These are phyloP conservation scores for Thozetella sp. DNA, from an alignment of 495 filamentous ascomycete genomes.

Conservation along the genomic window DNA sequence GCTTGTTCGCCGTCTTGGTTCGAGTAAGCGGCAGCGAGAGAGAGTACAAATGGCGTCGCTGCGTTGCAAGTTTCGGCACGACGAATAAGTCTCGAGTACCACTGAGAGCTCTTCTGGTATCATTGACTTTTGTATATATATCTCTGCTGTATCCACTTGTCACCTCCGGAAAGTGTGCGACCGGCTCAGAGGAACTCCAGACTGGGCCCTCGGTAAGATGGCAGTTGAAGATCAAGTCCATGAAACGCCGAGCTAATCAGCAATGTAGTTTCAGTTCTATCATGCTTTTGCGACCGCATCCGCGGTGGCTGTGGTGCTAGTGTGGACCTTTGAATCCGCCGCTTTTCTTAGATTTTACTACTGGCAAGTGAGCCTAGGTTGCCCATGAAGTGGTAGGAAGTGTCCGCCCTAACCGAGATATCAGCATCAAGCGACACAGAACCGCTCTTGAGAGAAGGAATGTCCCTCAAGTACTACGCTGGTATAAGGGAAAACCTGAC, in stretches of 20 bases:
- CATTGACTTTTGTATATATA: too few relatives aligned
- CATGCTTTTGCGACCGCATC: too few relatives aligned
- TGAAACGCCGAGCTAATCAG: constrained; percentile 27
- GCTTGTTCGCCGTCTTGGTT: constrained; percentile 38
- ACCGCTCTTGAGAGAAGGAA: constrained; percentile 20
- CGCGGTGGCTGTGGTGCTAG: constrained; percentile 32
- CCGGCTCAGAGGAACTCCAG: not conserved
- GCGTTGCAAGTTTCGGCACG: constrained; percentile 27
- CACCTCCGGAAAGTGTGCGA: constrained; percentile 26
- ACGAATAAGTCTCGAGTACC: constrained; percentile 42
- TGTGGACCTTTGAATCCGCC: constrained; percentile 42
- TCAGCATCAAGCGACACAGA: constrained; percentile 29
- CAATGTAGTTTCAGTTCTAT: constrained; percentile 30
- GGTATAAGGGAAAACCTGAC: constrained; percentile 21
- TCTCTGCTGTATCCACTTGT: constrained; percentile 28
- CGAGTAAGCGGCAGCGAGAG: constrained; percentile 24
- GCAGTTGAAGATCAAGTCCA: not conserved
- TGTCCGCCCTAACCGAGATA: constrained; percentile 7
- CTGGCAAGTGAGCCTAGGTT: constrained; percentile 21
- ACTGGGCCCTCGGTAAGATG: not conserved
- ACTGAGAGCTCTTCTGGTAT: constrained; percentile 37
- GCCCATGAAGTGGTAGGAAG: not conserved
- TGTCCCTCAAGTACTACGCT: constrained; percentile 30
- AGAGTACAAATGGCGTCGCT: constrained; percentile 19
- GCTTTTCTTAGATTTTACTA: constrained; percentile 43